phyloP scores from a whole-genome alignment of 768 basidiomycete genomes.

The Galerina marginata region DNA sequence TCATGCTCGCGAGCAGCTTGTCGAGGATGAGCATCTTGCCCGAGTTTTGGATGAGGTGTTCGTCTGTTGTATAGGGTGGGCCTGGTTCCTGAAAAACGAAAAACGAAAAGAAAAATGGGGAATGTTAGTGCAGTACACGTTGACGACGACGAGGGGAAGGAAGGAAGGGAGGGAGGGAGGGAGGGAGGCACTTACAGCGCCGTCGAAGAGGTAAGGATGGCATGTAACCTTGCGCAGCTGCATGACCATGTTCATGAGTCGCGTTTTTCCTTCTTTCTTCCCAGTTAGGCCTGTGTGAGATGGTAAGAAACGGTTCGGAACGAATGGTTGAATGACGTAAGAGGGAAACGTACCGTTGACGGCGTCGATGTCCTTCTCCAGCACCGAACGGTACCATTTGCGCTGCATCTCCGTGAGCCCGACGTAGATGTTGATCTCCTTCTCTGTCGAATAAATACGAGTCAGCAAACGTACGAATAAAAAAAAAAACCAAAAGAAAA shows the following conservation, averaged over 20 bases:
- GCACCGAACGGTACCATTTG: constrained; percentile 95
- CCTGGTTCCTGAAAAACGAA: constrained; percentile 96
- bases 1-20: constrained; percentile 87
- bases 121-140: background rate
- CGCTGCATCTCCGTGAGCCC: constrained; percentile 97
- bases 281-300: constrained; percentile 75
- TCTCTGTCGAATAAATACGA: constrained; percentile 57
- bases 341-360: constrained; percentile 74
- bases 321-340: no score
- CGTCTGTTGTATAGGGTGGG: constrained; percentile 97
- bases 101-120: background rate
- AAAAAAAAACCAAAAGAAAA: no score
- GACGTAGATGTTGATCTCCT: constrained; percentile 98
- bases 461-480: no score
- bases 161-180: background rate
- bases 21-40: constrained; percentile 99
- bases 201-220: constrained; percentile 92
- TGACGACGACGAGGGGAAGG: no score
- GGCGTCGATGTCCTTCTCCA: constrained; percentile 99
- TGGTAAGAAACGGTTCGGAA: background rate
- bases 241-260: constrained; percentile 99
- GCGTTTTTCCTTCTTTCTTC: constrained; percentile 98
- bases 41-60: constrained; percentile 91
- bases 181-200: constrained; percentile 47
- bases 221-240: constrained; percentile 92